Conservation (phyloP, 2,329 filamentous ascomycete species). For the Aureobasidium sp. region DNA sequence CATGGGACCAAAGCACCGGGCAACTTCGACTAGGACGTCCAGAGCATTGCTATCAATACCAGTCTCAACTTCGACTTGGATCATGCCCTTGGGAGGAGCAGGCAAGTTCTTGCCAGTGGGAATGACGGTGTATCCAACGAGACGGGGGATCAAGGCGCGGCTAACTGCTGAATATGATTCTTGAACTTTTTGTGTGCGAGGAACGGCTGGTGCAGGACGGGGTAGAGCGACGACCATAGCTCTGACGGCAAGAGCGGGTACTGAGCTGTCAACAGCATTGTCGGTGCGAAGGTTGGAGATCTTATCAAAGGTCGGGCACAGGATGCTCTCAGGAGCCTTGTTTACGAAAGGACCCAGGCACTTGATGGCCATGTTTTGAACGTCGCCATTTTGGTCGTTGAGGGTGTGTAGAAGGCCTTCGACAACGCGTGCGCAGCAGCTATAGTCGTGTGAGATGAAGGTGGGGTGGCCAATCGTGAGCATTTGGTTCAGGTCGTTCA, state of each 20-base stretch:
- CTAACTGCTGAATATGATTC: slow-evolving; percentile 86
- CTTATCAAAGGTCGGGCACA: slow-evolving; percentile 88
- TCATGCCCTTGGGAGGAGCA: slow-evolving; percentile 62
- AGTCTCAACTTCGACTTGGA: slow-evolving; percentile 72
- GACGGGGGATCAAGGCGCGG: slow-evolving; percentile 83
- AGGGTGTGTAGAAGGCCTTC: slow-evolving; percentile 87
- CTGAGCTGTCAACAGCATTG: slow-evolving; percentile 86
- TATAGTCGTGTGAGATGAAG: slow-evolving; percentile 82
- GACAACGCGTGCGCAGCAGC: slow-evolving; percentile 78
- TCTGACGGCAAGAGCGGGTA: slow-evolving; percentile 87
- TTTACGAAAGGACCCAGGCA: slow-evolving; percentile 87
- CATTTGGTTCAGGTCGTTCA: slow-evolving; percentile 87
- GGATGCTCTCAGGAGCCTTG: slow-evolving; percentile 76
- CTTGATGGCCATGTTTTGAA: slow-evolving; percentile 97
- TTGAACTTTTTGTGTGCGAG: slow-evolving; percentile 67
- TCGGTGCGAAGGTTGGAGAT: slow-evolving; percentile 81
- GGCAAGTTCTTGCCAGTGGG: slow-evolving; percentile 45
- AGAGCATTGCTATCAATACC: slow-evolving; percentile 88
- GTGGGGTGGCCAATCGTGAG: slow-evolving; percentile 73
- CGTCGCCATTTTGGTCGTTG: slow-evolving; percentile 95
- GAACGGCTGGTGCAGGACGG: slow-evolving; percentile 74
- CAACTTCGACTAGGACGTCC: slow-evolving; percentile 92
- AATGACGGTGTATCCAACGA: slow-evolving; percentile 70
- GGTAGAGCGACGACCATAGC: slow-evolving; percentile 87
- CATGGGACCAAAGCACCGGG: slow-evolving; percentile 89